Evolutionary conservation across 768 basidiomycete species (phyloP), one percentile per base, ranked within the genome.

Genomic region (Strobilomyces echinocephalus): DNA sequence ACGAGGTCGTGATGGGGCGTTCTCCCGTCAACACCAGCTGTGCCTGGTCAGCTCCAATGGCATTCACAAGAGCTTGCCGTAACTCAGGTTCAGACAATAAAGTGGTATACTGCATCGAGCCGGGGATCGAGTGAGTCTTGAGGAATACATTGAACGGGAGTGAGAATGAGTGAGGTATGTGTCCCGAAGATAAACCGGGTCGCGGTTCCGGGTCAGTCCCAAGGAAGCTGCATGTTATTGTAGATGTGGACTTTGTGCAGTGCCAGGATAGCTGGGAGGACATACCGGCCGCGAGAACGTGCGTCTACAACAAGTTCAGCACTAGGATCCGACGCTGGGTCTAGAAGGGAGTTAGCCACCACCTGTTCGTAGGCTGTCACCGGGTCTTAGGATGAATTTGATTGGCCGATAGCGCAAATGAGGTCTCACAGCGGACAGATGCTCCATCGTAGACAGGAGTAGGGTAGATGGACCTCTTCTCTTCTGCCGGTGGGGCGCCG

Each of bases 171-270:
- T 86, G 72, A 0, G 95, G 95, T 50, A 98, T 94, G 67, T 98
- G 97, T 0, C 97, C 97, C 0, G 90, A 91, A 20, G 90, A 79
- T 49, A 98, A 76, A 15, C 87, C 87, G 14, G 90, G 81, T 14
- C 97, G 83, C 12, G 97, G 97, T 68, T 99, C 97, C 9, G 92
- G 87, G 33, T 87, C 87, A 33, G 74, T 76, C 16, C 94, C 95
- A 24, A 80, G 73, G 67, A 82, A 98, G 57, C 95, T 95, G 61
- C 28, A 48, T 45, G 41, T 60, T 56, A 48, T 58, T 36, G 10
- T 36, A 46, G 33, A 46, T 57, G 35, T 51, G 49, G 33, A 51
- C 49, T 28, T 20, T 33, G 44, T 42, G 53, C 20, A 46, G 34
- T 34, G 44, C 50, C 46, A 43, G 26, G 11, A 42, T 42, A 42